phyloP scores from a whole-genome alignment of 805 yeast species.

The Saccharomycopsis sp. region DNA sequence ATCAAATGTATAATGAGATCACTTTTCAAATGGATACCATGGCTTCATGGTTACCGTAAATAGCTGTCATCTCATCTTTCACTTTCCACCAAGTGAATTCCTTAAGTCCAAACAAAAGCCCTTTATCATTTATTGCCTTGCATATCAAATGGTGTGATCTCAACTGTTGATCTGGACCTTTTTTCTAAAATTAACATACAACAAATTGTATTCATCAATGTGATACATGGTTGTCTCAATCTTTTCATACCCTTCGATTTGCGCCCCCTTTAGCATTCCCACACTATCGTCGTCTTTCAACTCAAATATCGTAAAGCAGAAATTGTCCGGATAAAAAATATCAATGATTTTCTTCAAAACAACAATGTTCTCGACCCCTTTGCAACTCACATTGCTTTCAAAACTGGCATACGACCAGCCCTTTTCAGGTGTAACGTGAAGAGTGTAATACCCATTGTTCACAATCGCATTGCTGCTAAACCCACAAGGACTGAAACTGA shows the following conservation, averaged over 20 bases:
- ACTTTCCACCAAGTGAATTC: no score
- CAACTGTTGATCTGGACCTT: no score
- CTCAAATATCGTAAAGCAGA: constrained; percentile 50
- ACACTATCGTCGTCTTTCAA: constrained; percentile 30
- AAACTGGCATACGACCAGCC: constrained; percentile 97
- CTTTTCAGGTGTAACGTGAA: constrained; percentile 88
- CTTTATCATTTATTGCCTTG: no score
- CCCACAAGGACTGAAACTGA: constrained; percentile 91
- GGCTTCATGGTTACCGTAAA: no score
- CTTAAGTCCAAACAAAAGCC: no score
- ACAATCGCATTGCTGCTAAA: constrained; percentile 80
- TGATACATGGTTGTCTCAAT: constrained; percentile 67
- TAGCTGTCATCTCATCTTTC: no score
- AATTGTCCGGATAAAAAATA: constrained; percentile 67
- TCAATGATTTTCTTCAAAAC: constrained; percentile 51
- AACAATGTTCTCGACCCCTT: constrained; percentile 34
- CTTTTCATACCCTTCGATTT: constrained; percentile 43
- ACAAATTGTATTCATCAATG: constrained; percentile 60
- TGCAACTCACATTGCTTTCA: constrained; percentile 71
- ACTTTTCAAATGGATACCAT: no score
- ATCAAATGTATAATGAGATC: no score
- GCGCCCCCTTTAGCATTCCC: constrained; percentile 27
- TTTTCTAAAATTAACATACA: constrained; percentile 62
- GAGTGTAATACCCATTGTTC: constrained; percentile 61
- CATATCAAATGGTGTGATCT: no score